Conservation (phyloP, 768 basidiomycete species). For the Cytidiella melzeri region DNA sequence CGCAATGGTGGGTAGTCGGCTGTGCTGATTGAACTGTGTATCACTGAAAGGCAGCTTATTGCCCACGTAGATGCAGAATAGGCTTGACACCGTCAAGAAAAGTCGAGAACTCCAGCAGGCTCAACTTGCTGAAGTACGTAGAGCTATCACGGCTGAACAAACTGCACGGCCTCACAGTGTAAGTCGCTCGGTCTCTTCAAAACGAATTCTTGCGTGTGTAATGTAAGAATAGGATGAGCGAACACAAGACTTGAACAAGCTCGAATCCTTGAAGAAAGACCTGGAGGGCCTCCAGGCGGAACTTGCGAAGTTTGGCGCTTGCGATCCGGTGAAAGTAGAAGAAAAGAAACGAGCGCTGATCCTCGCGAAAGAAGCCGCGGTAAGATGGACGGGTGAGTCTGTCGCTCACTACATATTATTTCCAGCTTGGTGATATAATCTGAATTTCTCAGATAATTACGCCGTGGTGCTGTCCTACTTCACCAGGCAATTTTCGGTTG, state of each 20-base stretch:
- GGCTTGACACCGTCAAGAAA: constrained; percentile 46
- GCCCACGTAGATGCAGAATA: constrained; percentile 46
- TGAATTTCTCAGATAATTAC: constrained; percentile 69
- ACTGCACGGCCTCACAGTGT: constrained; percentile 55
- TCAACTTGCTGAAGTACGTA: constrained; percentile 45
- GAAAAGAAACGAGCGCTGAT: constrained; percentile 65
- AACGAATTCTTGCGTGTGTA: not conserved
- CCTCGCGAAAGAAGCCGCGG: constrained; percentile 76
- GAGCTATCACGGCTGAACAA: constrained; percentile 45
- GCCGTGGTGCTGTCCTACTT: constrained; percentile 58
- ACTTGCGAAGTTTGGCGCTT: constrained; percentile 71
- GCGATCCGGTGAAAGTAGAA: constrained; percentile 78
- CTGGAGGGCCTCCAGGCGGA: constrained; percentile 55
- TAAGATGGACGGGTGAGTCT: constrained; percentile 79
- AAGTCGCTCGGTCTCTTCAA: constrained; percentile 12
- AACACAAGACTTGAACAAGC: constrained; percentile 41
- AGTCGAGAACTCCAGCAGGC: constrained; percentile 33
- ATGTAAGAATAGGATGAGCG: constrained; percentile 48
- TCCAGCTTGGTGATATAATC: no score
- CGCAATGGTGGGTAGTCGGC: no score
- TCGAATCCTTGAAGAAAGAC: constrained; percentile 43
- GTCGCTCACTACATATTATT: no score
- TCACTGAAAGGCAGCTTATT: not conserved
- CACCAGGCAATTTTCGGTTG: constrained; percentile 53
- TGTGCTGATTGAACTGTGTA: not conserved